Percentiles rank a stretch among this genome's conserved stretches.
Evolutionary conservation across 1,139 yeast genomes (phyloP).

Genomic region (Geotrichum reessii): DNA sequence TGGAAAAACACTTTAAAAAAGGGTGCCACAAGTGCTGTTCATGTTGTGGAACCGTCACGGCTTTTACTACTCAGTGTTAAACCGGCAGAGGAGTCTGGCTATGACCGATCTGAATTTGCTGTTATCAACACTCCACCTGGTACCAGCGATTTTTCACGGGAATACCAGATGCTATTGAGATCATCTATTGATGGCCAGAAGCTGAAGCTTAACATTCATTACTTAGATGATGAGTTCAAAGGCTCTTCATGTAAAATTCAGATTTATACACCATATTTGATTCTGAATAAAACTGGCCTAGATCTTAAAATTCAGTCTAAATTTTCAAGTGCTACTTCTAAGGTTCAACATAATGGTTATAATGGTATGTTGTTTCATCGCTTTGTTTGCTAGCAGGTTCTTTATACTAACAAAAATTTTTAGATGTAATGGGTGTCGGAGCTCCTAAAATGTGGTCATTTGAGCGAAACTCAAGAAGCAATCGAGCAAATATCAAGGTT

Average conservation of each 20-base stretch:
- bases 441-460: constrained; percentile 83
- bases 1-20: constrained; percentile 58
- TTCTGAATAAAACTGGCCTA: constrained; percentile 73
- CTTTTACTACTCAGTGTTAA: constrained; percentile 66
- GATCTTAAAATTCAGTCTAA: constrained; percentile 53
- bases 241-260: constrained; percentile 39
- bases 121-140: constrained; percentile 53
- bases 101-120: constrained; percentile 70
- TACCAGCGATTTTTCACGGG: constrained; percentile 52
- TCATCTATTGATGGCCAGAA: constrained; percentile 54
- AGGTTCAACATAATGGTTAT: constrained; percentile 1
- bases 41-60: constrained; percentile 69
- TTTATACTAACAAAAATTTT: background rate
- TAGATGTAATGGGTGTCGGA: constrained; percentile 34
- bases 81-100: constrained; percentile 57
- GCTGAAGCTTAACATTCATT: constrained; percentile 58
- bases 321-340: constrained; percentile 1
- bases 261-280: constrained; percentile 74
- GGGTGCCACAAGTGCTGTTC: constrained; percentile 68
- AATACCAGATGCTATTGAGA: constrained; percentile 37
- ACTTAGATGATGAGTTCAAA: constrained; percentile 37
- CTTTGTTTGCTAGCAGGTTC: background rate
- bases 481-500: constrained; percentile 61
- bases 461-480: constrained; percentile 53
- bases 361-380: background rate